These are phyloP conservation scores for Ceratobasidium sp. DNA, from an alignment of 1,284 basidiomycete genomes.

Conservation along the genomic window DNA sequence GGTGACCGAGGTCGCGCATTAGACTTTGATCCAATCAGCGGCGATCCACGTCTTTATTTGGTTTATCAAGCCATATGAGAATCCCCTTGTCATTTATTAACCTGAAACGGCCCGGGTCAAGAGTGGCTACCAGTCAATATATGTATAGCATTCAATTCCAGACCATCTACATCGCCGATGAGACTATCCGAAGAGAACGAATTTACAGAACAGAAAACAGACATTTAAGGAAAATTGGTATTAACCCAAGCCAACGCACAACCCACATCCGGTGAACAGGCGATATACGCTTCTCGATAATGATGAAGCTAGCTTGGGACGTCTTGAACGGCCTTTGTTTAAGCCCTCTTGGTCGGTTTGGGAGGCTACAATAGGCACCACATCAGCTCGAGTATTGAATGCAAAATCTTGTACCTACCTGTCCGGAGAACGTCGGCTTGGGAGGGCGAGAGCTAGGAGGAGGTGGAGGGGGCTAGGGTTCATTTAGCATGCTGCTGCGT, in stretches of 20 bases:
- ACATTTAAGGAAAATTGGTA: too few species aligned
- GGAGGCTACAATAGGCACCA: background rate
- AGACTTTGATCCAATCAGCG: background rate
- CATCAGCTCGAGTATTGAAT: background rate
- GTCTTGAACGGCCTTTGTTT: background rate
- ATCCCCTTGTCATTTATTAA: too few species aligned
- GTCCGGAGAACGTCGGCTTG: slow-evolving; percentile 24
- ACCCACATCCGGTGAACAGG: background rate
- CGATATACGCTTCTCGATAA: background rate
- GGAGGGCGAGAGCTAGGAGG: slow-evolving; percentile 13
- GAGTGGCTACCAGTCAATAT: too few species aligned
- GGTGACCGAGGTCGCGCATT: background rate
- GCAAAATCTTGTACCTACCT: background rate
- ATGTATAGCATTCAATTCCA: too few species aligned
- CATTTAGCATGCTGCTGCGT: background rate
- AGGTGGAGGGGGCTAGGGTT: slow-evolving; percentile 5
- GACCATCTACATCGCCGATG: too few species aligned
- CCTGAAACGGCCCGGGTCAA: too few species aligned
- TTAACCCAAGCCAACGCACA: background rate
- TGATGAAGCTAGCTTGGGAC: background rate
- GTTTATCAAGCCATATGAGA: too few species aligned
- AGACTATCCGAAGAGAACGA: too few species aligned
- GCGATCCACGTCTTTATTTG: too few species aligned
- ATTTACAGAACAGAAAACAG: too few species aligned
- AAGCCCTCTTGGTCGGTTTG: background rate